phyloP scores from a whole-genome alignment of 306 rosid genomes.

The Herpetospermum pedunculosum region DNA sequence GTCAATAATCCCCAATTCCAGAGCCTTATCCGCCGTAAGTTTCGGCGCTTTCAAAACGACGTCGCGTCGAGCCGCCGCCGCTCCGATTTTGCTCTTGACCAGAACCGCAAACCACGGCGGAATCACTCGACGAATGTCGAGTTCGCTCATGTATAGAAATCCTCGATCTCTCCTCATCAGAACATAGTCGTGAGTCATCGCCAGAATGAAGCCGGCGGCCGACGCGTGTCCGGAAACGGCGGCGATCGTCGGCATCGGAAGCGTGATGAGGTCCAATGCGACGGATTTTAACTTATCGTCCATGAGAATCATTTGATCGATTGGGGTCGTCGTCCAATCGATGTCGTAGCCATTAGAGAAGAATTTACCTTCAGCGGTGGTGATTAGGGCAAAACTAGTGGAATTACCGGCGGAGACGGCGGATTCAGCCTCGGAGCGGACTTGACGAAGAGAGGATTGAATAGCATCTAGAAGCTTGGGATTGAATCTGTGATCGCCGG shows the following conservation, averaged over 20 bases:
- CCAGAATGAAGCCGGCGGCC: constrained; percentile 57
- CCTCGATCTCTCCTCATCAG: constrained; percentile 66
- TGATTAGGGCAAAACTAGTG: constrained; percentile 49
- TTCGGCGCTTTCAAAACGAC: constrained; percentile 50
- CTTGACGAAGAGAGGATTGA: constrained; percentile 34
- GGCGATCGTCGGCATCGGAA: constrained; percentile 71
- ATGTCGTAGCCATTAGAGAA: constrained; percentile 85
- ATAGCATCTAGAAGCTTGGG: constrained; percentile 48
- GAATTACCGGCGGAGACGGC: constrained; percentile 7
- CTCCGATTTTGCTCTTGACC: constrained; percentile 34
- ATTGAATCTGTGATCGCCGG: constrained; percentile 58
- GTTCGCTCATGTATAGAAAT: constrained; percentile 79
- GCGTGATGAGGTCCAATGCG: constrained; percentile 38
- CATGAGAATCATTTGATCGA: constrained; percentile 13
- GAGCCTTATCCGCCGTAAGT: constrained; percentile 45
- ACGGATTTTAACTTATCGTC: constrained; percentile 32
- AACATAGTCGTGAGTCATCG: constrained; percentile 61
- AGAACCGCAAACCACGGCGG: constrained; percentile 48
- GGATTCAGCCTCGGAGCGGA: constrained; percentile 29
- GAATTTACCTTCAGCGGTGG: constrained; percentile 78
- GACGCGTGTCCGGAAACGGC: constrained; percentile 77
- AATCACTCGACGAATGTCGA: constrained; percentile 40
- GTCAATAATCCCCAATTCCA: constrained; percentile 45
- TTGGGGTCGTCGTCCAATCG: constrained; percentile 28
- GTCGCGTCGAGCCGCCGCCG: constrained; percentile 33